Evolutionary conservation across 805 yeast genomes (phyloP), one percentile per base, ranked within the genome.

Genomic region (Wickerhamiella sergipiensis): DNA sequence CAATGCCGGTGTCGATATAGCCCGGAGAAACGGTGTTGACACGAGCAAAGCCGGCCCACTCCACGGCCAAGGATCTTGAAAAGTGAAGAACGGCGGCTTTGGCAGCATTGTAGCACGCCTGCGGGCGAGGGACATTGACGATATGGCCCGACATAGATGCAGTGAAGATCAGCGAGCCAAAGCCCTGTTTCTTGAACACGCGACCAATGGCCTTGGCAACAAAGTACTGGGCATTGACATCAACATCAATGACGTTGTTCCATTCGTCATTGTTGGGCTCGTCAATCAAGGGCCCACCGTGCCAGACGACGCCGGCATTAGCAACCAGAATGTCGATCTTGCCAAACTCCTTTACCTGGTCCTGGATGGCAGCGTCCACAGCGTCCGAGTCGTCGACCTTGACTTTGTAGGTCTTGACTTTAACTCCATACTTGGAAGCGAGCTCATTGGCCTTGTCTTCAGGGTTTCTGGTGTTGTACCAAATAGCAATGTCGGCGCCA

Each of bases 141-240:
- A 88, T 81, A 68, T 81, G 87, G 15, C 85, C 95, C 26, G 92
- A 83, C 85, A 87, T 87, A 38, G 95, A 85, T 4, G 94, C 88
- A 3, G 96, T 87, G 66, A 84, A 74, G 58, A 87, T 79, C 59
- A 88, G 71, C 1, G 94, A 82, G 29, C 95, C 95, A 53, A 67
- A 67, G n/a, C 85, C 83, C 61, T 84, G 86, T 59, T 75, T 69
- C 65, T 78, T 77, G 74, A 88, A 87, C 52, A 81, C 72, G 56
- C 71, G 71, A 46, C 95, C 96, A 40, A 81, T 76, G 48, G 75
- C 70, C 69, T 83, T 82, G 53, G 95, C 83, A 62, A 89, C 77
- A 67, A 83, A 83, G 69, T 81, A 86, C 44, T 83, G 84, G 10
- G 92, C 87, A 63, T 84, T 81, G 54, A 88, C 70, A 63, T 87